phyloP scores from a whole-genome alignment of 1,284 basidiomycete species.

The Leucoagaricus sp. region DNA sequence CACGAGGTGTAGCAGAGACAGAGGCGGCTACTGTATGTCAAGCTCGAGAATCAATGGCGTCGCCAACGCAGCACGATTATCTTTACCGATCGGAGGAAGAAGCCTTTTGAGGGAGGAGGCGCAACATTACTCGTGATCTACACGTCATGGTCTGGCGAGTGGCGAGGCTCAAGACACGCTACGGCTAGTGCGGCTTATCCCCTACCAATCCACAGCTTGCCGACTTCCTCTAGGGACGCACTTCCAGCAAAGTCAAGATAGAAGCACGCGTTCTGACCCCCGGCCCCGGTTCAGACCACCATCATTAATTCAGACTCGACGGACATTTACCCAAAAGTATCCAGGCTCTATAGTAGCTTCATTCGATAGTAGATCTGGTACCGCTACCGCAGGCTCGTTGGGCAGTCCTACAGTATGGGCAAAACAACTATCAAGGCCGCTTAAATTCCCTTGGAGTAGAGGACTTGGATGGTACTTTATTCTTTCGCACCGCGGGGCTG shows the following conservation, averaged over 20 bases:
- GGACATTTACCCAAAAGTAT: conserved; percentile 64
- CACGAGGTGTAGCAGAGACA: too few species aligned
- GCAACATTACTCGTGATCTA: too few species aligned
- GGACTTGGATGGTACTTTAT: conserved; percentile 59
- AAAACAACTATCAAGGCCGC: conserved; percentile 24
- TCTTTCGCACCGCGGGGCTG: conserved; percentile 53
- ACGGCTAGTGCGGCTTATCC: conserved; percentile 27
- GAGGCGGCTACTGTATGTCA: too few species aligned
- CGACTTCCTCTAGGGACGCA: conserved; percentile 33
- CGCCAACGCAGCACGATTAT: too few species aligned
- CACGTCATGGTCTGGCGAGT: too few species aligned
- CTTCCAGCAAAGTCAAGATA: conserved; percentile 32
- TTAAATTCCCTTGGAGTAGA: conserved; percentile 48
- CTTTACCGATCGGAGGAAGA: too few species aligned
- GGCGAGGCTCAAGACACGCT: too few species aligned
- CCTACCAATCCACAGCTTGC: conserved; percentile 31
- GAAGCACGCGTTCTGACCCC: conserved; percentile 42
- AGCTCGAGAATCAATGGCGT: too few species aligned
- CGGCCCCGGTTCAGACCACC: conserved; percentile 54
- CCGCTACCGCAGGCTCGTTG: conserved; percentile 7
- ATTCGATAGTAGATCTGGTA: conserved; percentile 44
- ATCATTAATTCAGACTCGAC: conserved; percentile 56
- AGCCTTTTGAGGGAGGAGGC: too few species aligned
- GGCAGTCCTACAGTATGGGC: background rate
- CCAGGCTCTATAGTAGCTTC: conserved; percentile 57